Evolutionary conservation across 768 basidiomycete species (phyloP), one percentile per base, ranked within the genome.

Genomic region (Lepiota venenata): DNA sequence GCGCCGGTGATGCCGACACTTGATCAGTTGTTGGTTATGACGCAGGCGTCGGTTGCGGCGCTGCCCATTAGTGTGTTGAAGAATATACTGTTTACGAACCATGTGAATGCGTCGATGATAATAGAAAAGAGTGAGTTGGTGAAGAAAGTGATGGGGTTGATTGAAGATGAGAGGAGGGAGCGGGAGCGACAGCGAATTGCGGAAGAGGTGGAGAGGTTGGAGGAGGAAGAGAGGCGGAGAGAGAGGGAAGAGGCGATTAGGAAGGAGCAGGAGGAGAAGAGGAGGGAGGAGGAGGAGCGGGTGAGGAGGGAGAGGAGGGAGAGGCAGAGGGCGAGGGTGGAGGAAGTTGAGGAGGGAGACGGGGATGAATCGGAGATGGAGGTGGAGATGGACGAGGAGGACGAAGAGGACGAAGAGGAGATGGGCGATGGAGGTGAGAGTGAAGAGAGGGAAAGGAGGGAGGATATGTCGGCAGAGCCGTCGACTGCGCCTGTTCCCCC

Each of bases 61-160:
- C 74, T 96, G 12, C 82, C 87, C 6, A 82, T 95, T 50, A 72
- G 82, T 20, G 70, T 77, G n/a, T 74, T 97, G 44, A 97, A 97
- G 66, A 75, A 77, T 2, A 79, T 96, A 16, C 68, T 97, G 18
- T 91, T 84, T 63, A 83, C 83, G 50, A 91, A 94, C 59, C 92
- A 88, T 52, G 89, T 96, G 39, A 81, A 83, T 60, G 83, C 90
- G 25, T 80, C 84, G 40, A 75, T 85, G 62, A 72, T 94, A 1
- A 71, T 96, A n/a, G 94, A 97, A 73, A 97, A 97, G 73, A 72
- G 76, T 20, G 91, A 93, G 47, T 68, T 93, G n/a, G 89, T 93
- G 12, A 75, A 68, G 40, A 88, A 87, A 63, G 91, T 91, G 21
- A 60, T 71, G 52, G 71, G 68, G 14, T 68, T 93, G 11, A 69